Percentiles rank a stretch among this genome's conserved stretches.
Evolutionary conservation across 495 filamentous ascomycete species (phyloP).

Genomic region (Aspergillus sclerotioniger): DNA sequence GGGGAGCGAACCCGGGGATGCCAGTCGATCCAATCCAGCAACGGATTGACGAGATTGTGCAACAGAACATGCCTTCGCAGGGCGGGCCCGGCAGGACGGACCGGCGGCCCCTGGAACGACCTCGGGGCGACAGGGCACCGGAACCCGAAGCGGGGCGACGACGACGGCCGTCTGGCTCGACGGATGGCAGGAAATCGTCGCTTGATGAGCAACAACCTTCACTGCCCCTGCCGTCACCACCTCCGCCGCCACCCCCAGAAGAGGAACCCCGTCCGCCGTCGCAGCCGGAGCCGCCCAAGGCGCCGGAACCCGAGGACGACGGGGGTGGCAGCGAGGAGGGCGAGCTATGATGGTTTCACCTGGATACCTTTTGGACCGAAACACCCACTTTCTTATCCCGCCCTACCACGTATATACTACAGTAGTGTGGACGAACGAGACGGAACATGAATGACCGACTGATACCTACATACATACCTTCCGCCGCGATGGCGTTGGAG

Average conservation of each 20-base stretch:
- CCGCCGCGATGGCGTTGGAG: not conserved
- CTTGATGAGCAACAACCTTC: constrained; percentile 10
- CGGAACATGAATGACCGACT: not conserved
- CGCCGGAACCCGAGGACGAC: constrained; percentile 25
- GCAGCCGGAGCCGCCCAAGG: constrained; percentile 10
- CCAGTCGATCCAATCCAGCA: constrained; percentile 30
- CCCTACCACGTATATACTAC: not conserved
- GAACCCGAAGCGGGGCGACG: not conserved
- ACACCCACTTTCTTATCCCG: not conserved
- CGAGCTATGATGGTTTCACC: constrained; percentile 30
- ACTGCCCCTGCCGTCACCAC: constrained; percentile 10
- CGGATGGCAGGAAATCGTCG: constrained; percentile 7
- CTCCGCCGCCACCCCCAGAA: constrained; percentile 8
- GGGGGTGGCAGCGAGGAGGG: constrained; percentile 45
- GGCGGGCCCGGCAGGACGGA: constrained; percentile 2
- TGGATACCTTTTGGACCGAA: not conserved
- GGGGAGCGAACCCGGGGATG: constrained; percentile 4
- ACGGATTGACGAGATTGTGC: constrained; percentile 36
- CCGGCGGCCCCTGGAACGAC: constrained; percentile 17
- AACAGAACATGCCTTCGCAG: constrained; percentile 22
- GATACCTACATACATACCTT: not conserved
- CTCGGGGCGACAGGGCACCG: constrained; percentile 13
- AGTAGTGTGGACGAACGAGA: not conserved
- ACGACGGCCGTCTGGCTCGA: constrained; percentile 13
- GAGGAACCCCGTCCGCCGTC: constrained; percentile 12